Evolutionary conservation across 139 green algal genomes (phyloP).

Genomic region (Coccomyxa sp.): DNA sequence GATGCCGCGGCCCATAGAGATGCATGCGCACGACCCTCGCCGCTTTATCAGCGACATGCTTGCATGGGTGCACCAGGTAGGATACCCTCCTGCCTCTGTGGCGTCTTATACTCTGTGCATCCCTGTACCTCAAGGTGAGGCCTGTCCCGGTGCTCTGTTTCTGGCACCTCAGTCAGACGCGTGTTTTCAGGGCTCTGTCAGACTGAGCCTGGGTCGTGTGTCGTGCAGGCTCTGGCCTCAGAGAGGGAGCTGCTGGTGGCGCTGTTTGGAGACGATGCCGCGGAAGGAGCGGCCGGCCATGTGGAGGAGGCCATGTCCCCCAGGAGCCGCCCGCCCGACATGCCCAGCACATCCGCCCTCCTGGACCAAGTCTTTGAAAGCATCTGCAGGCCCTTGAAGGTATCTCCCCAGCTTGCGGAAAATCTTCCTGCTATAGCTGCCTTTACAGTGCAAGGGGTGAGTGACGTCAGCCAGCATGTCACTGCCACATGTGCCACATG

Average conservation of each 20-base stretch:
- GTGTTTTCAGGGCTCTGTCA: background rate
- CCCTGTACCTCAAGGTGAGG: too few relatives aligned
- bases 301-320: background rate
- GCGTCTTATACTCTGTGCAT: too few relatives aligned
- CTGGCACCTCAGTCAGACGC: too few relatives aligned
- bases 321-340: conserved; percentile 11
- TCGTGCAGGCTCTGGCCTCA: conserved; percentile 60
- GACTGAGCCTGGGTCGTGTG: background rate
- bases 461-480: too few relatives aligned
- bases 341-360: conserved; percentile 53
- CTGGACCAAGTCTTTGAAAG: conserved; percentile 91
- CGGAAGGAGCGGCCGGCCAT: background rate
- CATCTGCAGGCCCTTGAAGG: conserved; percentile 91
- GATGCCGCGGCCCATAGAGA: conserved; percentile 89
- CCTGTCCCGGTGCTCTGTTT: too few relatives aligned
- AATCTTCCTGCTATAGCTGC: too few relatives aligned
- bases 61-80: conserved; percentile 90
- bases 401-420: conserved; percentile 18
- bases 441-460: too few relatives aligned
- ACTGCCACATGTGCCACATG: too few relatives aligned
- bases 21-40: conserved; percentile 91
- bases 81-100: background rate
- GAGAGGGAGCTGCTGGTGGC: conserved; percentile 87
- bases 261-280: conserved; percentile 73
- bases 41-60: conserved; percentile 92